These are phyloP conservation scores for Suillus sp. DNA, from an alignment of 768 basidiomycete genomes.

Conservation along the genomic window DNA sequence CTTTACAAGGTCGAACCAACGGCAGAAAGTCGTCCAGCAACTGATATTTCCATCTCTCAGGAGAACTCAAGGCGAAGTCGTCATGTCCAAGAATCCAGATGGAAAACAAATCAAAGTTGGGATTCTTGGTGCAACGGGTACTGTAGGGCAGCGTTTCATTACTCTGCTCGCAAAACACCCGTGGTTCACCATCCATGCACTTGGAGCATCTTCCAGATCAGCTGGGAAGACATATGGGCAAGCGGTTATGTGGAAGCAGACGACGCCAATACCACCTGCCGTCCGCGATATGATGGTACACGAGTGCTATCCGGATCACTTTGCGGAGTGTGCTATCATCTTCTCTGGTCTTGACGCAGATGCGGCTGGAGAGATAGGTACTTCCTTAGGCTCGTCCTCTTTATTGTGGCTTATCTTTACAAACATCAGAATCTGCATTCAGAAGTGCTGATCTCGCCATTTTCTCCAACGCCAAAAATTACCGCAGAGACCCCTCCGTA, in stretches of 20 bases:
- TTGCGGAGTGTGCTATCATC: constrained; percentile 79
- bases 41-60: neutral
- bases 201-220: constrained; percentile 88
- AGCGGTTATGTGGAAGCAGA: constrained; percentile 89
- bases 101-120: constrained; percentile 54
- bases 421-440: constrained; percentile 74
- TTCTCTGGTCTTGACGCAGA: constrained; percentile 98
- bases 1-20: neutral
- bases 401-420: constrained; percentile 11
- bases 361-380: constrained; percentile 94
- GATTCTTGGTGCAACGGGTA: constrained; percentile 87
- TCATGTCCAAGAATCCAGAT: constrained; percentile 27
- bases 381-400: neutral
- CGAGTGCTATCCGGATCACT: constrained; percentile 77
- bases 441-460: constrained; percentile 85
- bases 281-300: constrained; percentile 62
- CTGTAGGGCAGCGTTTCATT: constrained; percentile 96
- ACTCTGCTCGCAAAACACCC: constrained; percentile 85
- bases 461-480: constrained; percentile 98
- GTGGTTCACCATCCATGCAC: constrained; percentile 82
- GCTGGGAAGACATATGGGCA: constrained; percentile 79
- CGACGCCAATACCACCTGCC: constrained; percentile 64
- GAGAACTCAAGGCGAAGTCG: constrained; percentile 8
- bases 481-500: constrained; percentile 86
- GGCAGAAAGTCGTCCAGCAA: constrained; percentile 1